Base-by-base conservation (phyloP, 2,329 filamentous ascomycete species). In the Ilyonectria mors-panacis region DNA sequence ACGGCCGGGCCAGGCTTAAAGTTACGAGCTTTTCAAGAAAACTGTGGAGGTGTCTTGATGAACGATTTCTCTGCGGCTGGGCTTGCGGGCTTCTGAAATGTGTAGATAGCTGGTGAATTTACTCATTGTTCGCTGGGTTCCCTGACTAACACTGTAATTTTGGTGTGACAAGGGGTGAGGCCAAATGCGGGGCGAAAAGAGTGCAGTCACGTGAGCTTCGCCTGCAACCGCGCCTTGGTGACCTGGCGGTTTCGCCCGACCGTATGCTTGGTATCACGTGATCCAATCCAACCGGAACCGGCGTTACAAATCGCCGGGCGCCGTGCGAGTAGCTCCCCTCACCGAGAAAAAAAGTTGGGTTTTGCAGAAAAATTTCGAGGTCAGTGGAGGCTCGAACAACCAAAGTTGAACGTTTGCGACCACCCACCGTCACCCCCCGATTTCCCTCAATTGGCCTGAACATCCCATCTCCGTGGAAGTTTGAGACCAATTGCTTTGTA, bases 331-430 rank as follows among this genome's bases (percentile, higher is more conserved):
- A 76, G 73, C 71, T 76, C 70, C 70, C 70, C 69, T 77, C 70
- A 67, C 67, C 71, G 70, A 74, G 66, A 73, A 78, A 77, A 78
- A 80, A 79, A 77, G 72, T 75, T 75, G 67, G 60, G 64, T 66
- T 65, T 72, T 68, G 55, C 69, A 72, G 71, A 75, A 77, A 80
- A 80, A 76, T 77, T 77, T 76, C 71, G 63, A 75, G 70, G 73
- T 64, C 73, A 70, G 70, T 78, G 71, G 71, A 73, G 70, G 73
- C 69, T 65, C 55, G 62, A 64, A 75, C 66, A 75, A 59, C 48
- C 54, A 63, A 73, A 74, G 70, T 60, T 66, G 62, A 68, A 69
- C 72, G 57, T 56, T 74, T 71, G 65, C 72, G 72, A 74, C 61
- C 70, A 69, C 63, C 65, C 64, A 75, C 66, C 51, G 53, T 64